Percentiles rank a stretch among this genome's conserved stretches.
These are phyloP conservation scores for Fraxinus platypoda DNA, from an alignment of 305 asterid genomes.

Conservation along the genomic window DNA sequence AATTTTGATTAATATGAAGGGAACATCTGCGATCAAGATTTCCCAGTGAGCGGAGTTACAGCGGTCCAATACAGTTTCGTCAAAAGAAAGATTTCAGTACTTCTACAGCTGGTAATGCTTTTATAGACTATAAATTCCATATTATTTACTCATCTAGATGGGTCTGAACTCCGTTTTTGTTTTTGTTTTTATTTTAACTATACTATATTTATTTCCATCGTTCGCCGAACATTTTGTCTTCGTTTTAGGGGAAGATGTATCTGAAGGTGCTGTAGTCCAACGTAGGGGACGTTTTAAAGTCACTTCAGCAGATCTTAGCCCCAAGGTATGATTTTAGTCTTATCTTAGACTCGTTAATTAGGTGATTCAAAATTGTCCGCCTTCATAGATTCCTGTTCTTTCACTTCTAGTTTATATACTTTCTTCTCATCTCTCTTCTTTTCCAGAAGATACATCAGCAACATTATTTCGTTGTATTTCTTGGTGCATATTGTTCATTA, in stretches of 20 bases:
- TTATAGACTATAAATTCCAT: not conserved
- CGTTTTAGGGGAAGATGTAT: constrained; percentile 64
- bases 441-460: not conserved
- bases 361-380: not conserved
- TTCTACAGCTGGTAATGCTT: constrained; percentile 48
- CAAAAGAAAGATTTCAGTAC: constrained; percentile 62
- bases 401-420: not conserved
- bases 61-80: constrained; percentile 84
- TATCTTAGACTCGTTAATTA: not conserved
- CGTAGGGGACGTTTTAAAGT: constrained; percentile 95
- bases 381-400: not conserved
- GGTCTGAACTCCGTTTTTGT: not conserved
- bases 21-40: constrained; percentile 57
- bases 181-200: not conserved
- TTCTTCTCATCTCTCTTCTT: not conserved
- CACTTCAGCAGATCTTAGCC: constrained; percentile 76
- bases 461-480: not conserved
- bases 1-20: constrained; percentile 43
- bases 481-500: not conserved
- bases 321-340: constrained; percentile 46
- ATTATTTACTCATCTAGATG: not conserved
- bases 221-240: constrained; percentile 5
- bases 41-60: constrained; percentile 59
- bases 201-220: constrained; percentile 1
- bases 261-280: constrained; percentile 83